Evolutionary conservation across 805 yeast species (phyloP).

Genomic region (Sugiyamaella valdiviana): DNA sequence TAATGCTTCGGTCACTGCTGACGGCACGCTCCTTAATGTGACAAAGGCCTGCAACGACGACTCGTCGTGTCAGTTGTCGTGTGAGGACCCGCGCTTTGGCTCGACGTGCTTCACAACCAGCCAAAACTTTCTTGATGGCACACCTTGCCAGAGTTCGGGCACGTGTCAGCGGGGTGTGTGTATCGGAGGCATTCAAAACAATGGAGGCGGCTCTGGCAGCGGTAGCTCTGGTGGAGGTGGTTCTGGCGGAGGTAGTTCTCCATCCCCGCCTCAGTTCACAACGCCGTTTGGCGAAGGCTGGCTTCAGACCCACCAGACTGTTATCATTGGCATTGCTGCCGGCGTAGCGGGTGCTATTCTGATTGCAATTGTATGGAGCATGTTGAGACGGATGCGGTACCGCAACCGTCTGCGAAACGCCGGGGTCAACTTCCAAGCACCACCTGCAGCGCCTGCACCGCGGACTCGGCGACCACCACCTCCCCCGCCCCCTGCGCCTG

Average conservation of each 20-base stretch:
- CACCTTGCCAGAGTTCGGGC: constrained; percentile 30
- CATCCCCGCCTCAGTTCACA: neutral
- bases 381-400: neutral
- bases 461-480: neutral
- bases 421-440: neutral
- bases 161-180: constrained; percentile 28
- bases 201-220: neutral
- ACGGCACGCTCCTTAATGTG: constrained; percentile 22
- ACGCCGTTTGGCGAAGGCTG: constrained; percentile 20
- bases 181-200: constrained; percentile 22
- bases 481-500: constrained; percentile 2
- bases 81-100: constrained; percentile 25
- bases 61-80: constrained; percentile 26
- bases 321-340: constrained; percentile 21
- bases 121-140: constrained; percentile 32
- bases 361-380: neutral
- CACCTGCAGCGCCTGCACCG: neutral
- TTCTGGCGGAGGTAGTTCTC: constrained; percentile 6
- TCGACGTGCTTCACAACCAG: constrained; percentile 24
- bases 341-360: constrained; percentile 21
- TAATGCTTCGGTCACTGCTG: constrained; percentile 17
- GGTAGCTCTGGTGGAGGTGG: neutral
- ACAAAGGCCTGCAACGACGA: constrained; percentile 28
- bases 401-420: neutral
- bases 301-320: constrained; percentile 18